Evolutionary conservation across 2,329 filamentous ascomycete genomes (phyloP), one percentile per base, ranked within the genome.

Genomic region (Venturiaceae sp.): DNA sequence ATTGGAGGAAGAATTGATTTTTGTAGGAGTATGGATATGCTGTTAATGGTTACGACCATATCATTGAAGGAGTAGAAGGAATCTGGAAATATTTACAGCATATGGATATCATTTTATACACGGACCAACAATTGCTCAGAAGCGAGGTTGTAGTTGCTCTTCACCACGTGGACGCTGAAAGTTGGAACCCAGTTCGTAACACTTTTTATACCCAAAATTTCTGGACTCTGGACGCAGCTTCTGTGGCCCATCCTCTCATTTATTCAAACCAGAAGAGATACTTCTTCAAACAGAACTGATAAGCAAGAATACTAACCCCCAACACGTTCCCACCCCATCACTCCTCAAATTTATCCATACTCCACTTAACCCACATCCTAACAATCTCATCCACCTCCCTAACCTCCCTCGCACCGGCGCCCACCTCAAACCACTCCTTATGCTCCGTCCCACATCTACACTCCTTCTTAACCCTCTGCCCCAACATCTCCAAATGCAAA

Each of bases 381-480:
- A 96, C 85, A 60, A 91, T 83, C 63, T 88, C 84, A 72, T 89
- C 85, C 9, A 89, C 82, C 28, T 68, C 79, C 61, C 79, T 82
- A 3, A 97, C 79, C 0, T 86, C 88, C 30, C 85, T 80, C 63
- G 85, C 81, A 23, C 77, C 85, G 0, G 89, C 88, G 62, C 89
- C 84, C 1, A 96, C 85, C 73, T 95, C 88, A 69, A 99, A 99
- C 92, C 92, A 99, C 74, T 99, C 94, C 56, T 86, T 79, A 71
- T 99, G 94, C 65, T 90, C 86, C 67, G 85, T 85, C 1, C 91
- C 91, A 68, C 94, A 99, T 1, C 78, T 77, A 66, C 94, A 99
- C 56, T 82, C 81, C 19, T 70, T 84, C 73, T 79, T 84, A 60
- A 74, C 84, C 71, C 71, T 74, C 64, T 78, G 73, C 41, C 78